phyloP scores from a whole-genome alignment of 164 flowering plant species.

The Echeveria elegans region DNA sequence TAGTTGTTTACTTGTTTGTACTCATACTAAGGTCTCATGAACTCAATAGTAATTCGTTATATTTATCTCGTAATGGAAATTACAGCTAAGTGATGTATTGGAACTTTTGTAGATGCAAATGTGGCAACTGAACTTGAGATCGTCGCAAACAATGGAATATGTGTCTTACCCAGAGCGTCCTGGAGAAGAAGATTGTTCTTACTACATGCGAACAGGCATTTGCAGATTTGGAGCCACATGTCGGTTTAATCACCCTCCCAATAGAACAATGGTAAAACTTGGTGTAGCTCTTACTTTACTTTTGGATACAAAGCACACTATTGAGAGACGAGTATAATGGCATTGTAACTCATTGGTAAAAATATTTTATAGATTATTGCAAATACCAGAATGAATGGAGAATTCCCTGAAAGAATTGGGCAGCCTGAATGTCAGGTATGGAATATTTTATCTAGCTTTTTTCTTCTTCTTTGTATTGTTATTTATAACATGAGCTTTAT shows the following conservation, averaged over 20 bases:
- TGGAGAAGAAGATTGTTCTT: slow-evolving; percentile 89
- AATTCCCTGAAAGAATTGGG: slow-evolving; percentile 87
- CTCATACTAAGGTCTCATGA: too few relatives aligned
- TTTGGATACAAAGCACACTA: not conserved
- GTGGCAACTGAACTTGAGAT: slow-evolving; percentile 76
- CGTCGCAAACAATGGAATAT: slow-evolving; percentile 61
- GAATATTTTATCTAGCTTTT: not conserved
- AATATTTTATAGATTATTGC: slow-evolving; percentile 62
- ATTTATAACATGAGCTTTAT: not conserved
- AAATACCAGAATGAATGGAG: slow-evolving; percentile 82
- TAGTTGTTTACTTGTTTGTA: too few relatives aligned
- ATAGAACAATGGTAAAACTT: slow-evolving; percentile 68
- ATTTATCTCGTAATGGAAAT: not conserved
- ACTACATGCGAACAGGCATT: slow-evolving; percentile 84
- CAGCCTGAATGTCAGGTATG: slow-evolving; percentile 98
- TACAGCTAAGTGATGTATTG: not conserved
- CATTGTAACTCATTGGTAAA: slow-evolving; percentile 5
- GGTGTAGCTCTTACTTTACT: not conserved
- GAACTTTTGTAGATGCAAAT: slow-evolving; percentile 43
- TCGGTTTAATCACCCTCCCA: slow-evolving; percentile 90
- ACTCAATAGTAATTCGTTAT: too few relatives aligned
- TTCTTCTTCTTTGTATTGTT: not conserved
- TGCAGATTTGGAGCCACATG: slow-evolving; percentile 91
- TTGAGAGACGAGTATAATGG: not conserved
- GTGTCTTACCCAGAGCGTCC: slow-evolving; percentile 83